Evolutionary conservation across 768 basidiomycete species (phyloP).

Genomic region (Tylopilus intermedius): DNA sequence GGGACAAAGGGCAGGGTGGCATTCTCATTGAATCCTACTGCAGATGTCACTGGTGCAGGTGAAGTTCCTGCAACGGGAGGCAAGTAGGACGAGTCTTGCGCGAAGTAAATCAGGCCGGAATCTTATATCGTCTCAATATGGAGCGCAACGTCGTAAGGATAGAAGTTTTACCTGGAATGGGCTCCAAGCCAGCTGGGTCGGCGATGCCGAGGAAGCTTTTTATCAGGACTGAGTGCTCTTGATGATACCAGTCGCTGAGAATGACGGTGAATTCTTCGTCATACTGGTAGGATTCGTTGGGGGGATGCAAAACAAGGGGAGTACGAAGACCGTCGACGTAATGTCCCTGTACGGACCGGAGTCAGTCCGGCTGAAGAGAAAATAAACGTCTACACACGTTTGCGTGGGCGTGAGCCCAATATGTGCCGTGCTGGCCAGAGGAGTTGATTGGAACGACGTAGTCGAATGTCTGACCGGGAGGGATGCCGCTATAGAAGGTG

Average conservation of each 20-base stretch:
- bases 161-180: constrained; percentile 62
- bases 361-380: neutral
- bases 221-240: constrained; percentile 59
- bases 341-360: constrained; percentile 52
- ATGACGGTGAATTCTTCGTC: constrained; percentile 89
- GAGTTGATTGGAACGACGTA: constrained; percentile 70
- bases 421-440: constrained; percentile 73
- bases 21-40: constrained; percentile 83
- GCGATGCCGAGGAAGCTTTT: constrained; percentile 61
- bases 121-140: constrained; percentile 38
- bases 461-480: constrained; percentile 62
- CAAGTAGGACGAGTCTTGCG: constrained; percentile 68
- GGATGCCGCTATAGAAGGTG: constrained; percentile 56
- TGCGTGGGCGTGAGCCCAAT: constrained; percentile 75
- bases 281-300: constrained; percentile 62
- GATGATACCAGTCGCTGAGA: constrained; percentile 91
- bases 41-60: constrained; percentile 43
- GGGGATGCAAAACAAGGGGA: constrained; percentile 73
- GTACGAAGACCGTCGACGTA: constrained; percentile 93
- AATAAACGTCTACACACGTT: constrained; percentile 24
- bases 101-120: constrained; percentile 78
- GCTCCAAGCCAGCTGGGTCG: constrained; percentile 84
- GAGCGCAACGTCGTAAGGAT: neutral
- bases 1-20: constrained; percentile 75
- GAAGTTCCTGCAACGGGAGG: constrained; percentile 49